phyloP scores from a whole-genome alignment of 495 filamentous ascomycete species.

The Achaetomiella virescens region DNA sequence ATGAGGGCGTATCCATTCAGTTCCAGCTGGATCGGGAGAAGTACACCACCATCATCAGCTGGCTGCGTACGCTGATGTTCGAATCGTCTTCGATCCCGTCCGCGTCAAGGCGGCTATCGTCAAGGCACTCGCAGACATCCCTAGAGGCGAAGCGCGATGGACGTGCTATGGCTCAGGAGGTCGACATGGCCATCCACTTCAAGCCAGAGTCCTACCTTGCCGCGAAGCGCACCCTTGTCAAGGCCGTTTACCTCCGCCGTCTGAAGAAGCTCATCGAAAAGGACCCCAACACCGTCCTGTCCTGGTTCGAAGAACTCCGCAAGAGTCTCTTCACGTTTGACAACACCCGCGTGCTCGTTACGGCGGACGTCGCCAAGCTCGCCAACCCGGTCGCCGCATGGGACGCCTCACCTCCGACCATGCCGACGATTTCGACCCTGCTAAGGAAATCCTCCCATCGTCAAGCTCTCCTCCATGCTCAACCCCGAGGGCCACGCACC shows the following conservation, averaged over 20 bases:
- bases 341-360: constrained; percentile 79
- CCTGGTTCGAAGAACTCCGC: constrained; percentile 69
- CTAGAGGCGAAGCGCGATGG: constrained; percentile 88
- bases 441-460: constrained; percentile 38
- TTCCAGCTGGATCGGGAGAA: constrained; percentile 86
- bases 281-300: constrained; percentile 63
- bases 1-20: constrained; percentile 71
- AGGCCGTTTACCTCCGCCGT: constrained; percentile 79
- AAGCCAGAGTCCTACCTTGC: constrained; percentile 64
- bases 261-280: constrained; percentile 69
- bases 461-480: constrained; percentile 50
- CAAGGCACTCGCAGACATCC: constrained; percentile 85
- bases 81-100: constrained; percentile 77
- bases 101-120: constrained; percentile 78
- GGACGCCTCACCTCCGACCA: constrained; percentile 51
- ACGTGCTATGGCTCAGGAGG: constrained; percentile 65
- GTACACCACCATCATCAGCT: constrained; percentile 73
- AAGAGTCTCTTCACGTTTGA: constrained; percentile 66
- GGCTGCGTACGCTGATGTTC: constrained; percentile 81
- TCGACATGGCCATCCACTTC: constrained; percentile 75
- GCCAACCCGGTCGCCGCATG: constrained; percentile 75
- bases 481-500: constrained; percentile 65
- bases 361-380: constrained; percentile 74
- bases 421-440: constrained; percentile 35
- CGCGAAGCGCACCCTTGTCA: constrained; percentile 76